phyloP scores from a whole-genome alignment of 495 filamentous ascomycete genomes.

The Staphylotrichum tortipilum region DNA sequence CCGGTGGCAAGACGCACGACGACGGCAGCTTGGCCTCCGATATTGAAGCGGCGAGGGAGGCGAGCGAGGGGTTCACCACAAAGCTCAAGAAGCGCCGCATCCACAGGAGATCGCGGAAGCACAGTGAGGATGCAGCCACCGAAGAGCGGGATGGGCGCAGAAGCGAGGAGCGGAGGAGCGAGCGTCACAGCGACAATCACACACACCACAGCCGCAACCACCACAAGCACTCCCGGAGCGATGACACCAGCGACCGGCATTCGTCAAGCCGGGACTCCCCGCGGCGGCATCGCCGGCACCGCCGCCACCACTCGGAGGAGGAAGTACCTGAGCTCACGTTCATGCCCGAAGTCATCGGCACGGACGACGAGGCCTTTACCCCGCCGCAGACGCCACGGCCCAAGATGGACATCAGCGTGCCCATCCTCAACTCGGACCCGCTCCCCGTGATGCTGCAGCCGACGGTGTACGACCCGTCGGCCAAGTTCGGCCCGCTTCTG shows the following conservation, averaged over 20 bases:
- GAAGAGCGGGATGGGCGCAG: conserved; percentile 9
- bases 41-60: conserved; percentile 34
- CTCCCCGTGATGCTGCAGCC: conserved; percentile 36
- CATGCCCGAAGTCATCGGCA: conserved; percentile 33
- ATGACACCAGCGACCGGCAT: conserved; percentile 16
- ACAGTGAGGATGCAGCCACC: conserved; percentile 7
- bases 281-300: conserved; percentile 19
- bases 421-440: conserved; percentile 38
- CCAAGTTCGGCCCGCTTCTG: conserved; percentile 21
- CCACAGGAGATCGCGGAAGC: conserved; percentile 32
- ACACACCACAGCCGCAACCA: conserved; percentile 24
- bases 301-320: conserved; percentile 27
- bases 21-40: conserved; percentile 31
- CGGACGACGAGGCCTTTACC: conserved; percentile 31
- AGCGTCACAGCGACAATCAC: conserved; percentile 13
- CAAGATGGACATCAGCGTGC: conserved; percentile 34
- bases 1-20: conserved; percentile 5
- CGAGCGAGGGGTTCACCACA: conserved; percentile 35
- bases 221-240: conserved; percentile 25
- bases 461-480: conserved; percentile 39
- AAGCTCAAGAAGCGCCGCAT: conserved; percentile 41
- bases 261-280: conserved; percentile 10
- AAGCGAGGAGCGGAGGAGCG: conserved; percentile 18
- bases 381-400: conserved; percentile 27
- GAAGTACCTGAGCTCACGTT: conserved; percentile 15